Evolutionary conservation across 2,329 filamentous ascomycete genomes (phyloP).

Genomic region (Exophiala dermatitidis): DNA sequence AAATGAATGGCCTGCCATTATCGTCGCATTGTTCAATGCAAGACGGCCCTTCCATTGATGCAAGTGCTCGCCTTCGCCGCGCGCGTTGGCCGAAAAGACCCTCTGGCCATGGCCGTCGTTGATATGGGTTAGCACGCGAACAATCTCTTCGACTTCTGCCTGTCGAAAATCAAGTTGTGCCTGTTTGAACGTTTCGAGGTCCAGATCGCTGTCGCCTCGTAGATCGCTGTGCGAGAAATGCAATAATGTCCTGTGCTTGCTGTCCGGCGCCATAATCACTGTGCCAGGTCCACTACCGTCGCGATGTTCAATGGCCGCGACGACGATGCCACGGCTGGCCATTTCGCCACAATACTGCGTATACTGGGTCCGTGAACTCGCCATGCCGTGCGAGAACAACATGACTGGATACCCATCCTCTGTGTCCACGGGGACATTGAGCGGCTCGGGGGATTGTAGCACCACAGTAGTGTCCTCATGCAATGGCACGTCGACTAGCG

Average conservation of each 20-base stretch:
- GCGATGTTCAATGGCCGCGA: conserved; percentile 26
- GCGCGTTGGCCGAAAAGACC: conserved; percentile 36
- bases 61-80: conserved; percentile 43
- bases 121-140: conserved; percentile 21
- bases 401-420: conserved; percentile 25
- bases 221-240: conserved; percentile 19
- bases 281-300: conserved; percentile 26
- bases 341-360: conserved; percentile 26
- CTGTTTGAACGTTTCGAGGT: conserved; percentile 22
- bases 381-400: conserved; percentile 27
- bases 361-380: conserved; percentile 26
- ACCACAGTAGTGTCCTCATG: conserved; percentile 6
- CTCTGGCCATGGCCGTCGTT: conserved; percentile 17
- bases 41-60: conserved; percentile 48
- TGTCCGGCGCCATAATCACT: conserved; percentile 17
- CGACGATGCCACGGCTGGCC: conserved; percentile 23
- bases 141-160: conserved; percentile 26
- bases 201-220: conserved; percentile 10
- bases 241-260: conserved; percentile 6
- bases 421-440: background rate
- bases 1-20: conserved; percentile 57
- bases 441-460: conserved; percentile 2
- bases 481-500: conserved; percentile 26
- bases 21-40: conserved; percentile 47
- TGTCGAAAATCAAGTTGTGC: conserved; percentile 27